Conservation (phyloP, 257 asterid species). For the Solanum acaule region DNA sequence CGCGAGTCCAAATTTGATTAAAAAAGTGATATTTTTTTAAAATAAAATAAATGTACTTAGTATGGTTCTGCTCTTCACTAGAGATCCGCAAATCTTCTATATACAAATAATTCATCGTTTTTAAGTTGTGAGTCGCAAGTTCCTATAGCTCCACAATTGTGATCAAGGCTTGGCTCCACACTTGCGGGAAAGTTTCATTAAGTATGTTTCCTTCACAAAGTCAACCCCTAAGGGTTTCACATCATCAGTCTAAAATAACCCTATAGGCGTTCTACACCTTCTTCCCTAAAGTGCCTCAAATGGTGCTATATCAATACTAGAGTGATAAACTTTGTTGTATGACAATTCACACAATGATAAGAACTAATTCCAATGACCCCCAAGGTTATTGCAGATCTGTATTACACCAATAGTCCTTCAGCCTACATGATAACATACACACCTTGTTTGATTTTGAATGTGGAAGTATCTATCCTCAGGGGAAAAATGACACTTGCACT, state of each 20-base stretch:
- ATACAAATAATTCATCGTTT: too few species aligned
- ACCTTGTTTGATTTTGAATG: neutral
- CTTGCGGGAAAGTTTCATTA: neutral
- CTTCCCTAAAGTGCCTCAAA: neutral
- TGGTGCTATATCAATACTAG: neutral
- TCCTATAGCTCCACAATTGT: neutral
- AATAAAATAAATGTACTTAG: too few species aligned
- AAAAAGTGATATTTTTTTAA: too few species aligned
- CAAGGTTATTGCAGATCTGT: neutral
- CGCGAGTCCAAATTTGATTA: too few species aligned
- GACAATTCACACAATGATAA: neutral
- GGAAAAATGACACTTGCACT: too few species aligned
- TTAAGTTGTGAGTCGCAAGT: neutral
- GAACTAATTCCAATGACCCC: neutral
- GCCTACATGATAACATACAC: neutral
- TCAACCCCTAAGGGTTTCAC: neutral
- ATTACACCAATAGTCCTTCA: neutral
- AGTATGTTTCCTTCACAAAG: neutral
- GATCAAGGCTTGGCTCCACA: neutral
- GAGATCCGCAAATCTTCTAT: too few species aligned
- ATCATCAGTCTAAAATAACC: neutral
- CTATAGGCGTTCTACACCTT: too few species aligned
- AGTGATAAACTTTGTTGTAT: neutral
- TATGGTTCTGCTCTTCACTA: too few species aligned
- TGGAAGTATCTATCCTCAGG: too few species aligned